phyloP scores from a whole-genome alignment of 2,329 filamentous ascomycete species.

The Pyrenophora graminea region DNA sequence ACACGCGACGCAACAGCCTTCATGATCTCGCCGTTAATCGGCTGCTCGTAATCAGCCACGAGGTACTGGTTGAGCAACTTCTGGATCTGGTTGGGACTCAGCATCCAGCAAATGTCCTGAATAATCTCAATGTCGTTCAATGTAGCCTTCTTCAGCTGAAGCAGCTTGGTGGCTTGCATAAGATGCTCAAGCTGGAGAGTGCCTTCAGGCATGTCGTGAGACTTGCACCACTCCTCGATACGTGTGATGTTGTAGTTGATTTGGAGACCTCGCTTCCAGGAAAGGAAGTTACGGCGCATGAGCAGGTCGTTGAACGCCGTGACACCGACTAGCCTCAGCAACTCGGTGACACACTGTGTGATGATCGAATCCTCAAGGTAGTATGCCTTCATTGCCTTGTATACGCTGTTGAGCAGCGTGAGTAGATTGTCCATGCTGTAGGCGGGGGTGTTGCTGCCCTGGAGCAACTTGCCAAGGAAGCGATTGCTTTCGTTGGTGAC shows the following conservation, averaged over 20 bases:
- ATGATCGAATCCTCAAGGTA: constrained; percentile 97
- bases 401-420: constrained; percentile 93
- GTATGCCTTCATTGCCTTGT: constrained; percentile 98
- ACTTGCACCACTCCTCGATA: constrained; percentile 99
- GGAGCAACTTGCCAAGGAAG: constrained; percentile 95
- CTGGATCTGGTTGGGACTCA: constrained; percentile 98
- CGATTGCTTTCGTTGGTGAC: constrained; percentile 98
- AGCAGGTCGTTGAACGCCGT: constrained; percentile 98
- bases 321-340: constrained; percentile 89
- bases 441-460: constrained; percentile 86
- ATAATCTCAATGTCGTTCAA: constrained; percentile 99
- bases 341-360: constrained; percentile 91
- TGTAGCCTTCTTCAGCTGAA: constrained; percentile 98
- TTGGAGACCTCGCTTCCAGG: constrained; percentile 97
- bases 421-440: constrained; percentile 99
- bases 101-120: constrained; percentile 99
- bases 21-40: constrained; percentile 99
- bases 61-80: constrained; percentile 98
- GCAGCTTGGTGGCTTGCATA: constrained; percentile 98
- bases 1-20: constrained; percentile 97
- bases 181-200: constrained; percentile 96
- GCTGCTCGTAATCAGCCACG: constrained; percentile 97
- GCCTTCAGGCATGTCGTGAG: constrained; percentile 98
- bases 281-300: constrained; percentile 97
- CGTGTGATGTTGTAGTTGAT: constrained; percentile 99